phyloP scores from a whole-genome alignment of 192 early-diverging fungal genomes.

The Backusella australiensis region DNA sequence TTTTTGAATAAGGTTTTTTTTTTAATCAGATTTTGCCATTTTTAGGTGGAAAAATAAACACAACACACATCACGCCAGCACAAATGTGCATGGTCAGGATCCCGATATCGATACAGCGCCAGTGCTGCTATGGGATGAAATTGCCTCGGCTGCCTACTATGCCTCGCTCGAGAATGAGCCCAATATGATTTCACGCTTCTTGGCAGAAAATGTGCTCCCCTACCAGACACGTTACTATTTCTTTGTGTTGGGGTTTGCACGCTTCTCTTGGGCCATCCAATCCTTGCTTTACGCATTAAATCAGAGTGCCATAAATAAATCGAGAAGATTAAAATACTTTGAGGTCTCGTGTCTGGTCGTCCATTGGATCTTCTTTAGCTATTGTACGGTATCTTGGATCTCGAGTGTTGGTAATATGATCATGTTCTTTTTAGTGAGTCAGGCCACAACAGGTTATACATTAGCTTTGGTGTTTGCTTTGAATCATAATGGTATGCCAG shows the following conservation, averaged over 20 bases:
- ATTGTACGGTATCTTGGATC: slow-evolving; percentile 44
- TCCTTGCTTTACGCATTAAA: slow-evolving; percentile 57
- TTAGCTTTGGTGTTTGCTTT: slow-evolving; percentile 74
- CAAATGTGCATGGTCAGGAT: slow-evolving; percentile 81
- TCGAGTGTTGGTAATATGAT: slow-evolving; percentile 37
- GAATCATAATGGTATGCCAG: slow-evolving; percentile 85
- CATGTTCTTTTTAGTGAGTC: slow-evolving; percentile 61
- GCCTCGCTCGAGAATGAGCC: slow-evolving; percentile 46
- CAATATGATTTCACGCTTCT: slow-evolving; percentile 51
- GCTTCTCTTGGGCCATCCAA: slow-evolving; percentile 70
- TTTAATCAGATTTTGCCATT: slow-evolving; percentile 6
- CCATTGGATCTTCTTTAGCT: slow-evolving; percentile 72
- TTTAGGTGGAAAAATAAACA: slow-evolving; percentile 86
- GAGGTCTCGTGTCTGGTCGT: slow-evolving; percentile 55
- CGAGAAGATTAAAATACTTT: slow-evolving; percentile 39
- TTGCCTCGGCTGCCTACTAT: slow-evolving; percentile 52
- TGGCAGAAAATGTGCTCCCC: slow-evolving; percentile 46
- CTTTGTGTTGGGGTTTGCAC: slow-evolving; percentile 69
- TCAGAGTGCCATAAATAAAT: slow-evolving; percentile 45
- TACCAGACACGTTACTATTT: slow-evolving; percentile 65
- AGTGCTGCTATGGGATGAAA: slow-evolving; percentile 70
- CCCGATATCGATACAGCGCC: slow-evolving; percentile 87
- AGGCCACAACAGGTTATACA: slow-evolving; percentile 67
- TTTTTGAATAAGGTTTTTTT: neutral
- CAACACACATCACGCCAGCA: slow-evolving; percentile 79